Percentiles rank a stretch among this genome's conserved stretches.
Evolutionary conservation across 2,329 filamentous ascomycete genomes (phyloP).

Genomic region (Dactylellina parvicollis): DNA sequence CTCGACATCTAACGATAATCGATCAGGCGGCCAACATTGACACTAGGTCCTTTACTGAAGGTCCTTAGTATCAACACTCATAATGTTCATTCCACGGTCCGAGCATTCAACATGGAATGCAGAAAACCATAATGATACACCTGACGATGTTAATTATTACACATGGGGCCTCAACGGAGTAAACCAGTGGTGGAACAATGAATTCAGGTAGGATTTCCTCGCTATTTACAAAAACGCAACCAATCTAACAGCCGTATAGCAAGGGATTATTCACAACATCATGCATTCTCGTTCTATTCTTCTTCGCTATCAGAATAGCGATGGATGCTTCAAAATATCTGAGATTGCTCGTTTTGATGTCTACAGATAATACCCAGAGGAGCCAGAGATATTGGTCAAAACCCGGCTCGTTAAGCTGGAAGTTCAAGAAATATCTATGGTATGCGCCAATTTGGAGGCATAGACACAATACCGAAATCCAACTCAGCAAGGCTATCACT

Average conservation of each 20-base stretch:
- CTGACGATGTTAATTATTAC: slow-evolving; percentile 46
- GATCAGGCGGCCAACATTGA: background rate
- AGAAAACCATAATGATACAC: slow-evolving; percentile 39
- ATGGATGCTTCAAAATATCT: slow-evolving; percentile 39
- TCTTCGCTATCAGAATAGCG: slow-evolving; percentile 40
- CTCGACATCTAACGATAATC: too few species aligned
- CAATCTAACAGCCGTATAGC: slow-evolving; percentile 28
- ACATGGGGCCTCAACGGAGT: slow-evolving; percentile 53
- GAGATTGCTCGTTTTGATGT: slow-evolving; percentile 46
- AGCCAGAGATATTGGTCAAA: slow-evolving; percentile 59
- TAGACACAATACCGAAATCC: slow-evolving; percentile 79
- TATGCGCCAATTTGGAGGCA: slow-evolving; percentile 78
- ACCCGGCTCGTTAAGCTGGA: slow-evolving; percentile 35
- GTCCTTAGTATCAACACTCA: background rate
- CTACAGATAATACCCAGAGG: slow-evolving; percentile 32
- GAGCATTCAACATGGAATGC: slow-evolving; percentile 46
- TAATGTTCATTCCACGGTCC: slow-evolving; percentile 44
- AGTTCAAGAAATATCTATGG: slow-evolving; percentile 70
- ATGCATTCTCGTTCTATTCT: slow-evolving; percentile 47
- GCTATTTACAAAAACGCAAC: background rate
- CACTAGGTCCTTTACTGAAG: slow-evolving; percentile 24
- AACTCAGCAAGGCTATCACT: slow-evolving; percentile 73
- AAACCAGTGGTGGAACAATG: slow-evolving; percentile 48
- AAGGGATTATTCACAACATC: slow-evolving; percentile 51
- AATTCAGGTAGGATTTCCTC: slow-evolving; percentile 39